Evolutionary conservation across 257 asterid genomes (phyloP).

Genomic region (Linaria vulgaris): DNA sequence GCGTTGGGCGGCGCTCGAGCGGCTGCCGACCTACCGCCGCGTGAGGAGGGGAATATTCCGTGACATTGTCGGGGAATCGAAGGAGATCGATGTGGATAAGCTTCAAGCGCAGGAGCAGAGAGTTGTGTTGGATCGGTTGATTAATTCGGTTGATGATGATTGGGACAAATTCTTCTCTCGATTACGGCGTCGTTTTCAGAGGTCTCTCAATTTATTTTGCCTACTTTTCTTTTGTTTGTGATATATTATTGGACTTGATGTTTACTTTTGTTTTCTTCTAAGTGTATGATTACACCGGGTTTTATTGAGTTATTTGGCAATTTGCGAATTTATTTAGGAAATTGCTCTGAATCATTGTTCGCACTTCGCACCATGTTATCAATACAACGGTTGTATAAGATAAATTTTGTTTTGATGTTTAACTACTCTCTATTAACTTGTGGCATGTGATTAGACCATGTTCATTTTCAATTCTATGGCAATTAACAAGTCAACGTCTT

Average conservation of each 20-base stretch:
- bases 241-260: neutral
- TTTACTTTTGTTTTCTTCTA: no score
- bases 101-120: slow-evolving; percentile 58
- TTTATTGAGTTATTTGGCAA: no score
- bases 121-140: slow-evolving; percentile 68
- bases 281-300: no score
- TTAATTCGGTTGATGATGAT: slow-evolving; percentile 65
- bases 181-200: slow-evolving; percentile 78
- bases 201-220: slow-evolving; percentile 27
- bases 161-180: slow-evolving; percentile 84
- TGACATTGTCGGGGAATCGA: slow-evolving; percentile 65
- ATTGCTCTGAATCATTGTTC: no score
- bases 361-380: no score
- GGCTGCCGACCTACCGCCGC: slow-evolving; percentile 87
- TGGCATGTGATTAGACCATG: no score
- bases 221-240: neutral
- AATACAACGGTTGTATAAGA: no score
- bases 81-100: slow-evolving; percentile 68
- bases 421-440: no score
- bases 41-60: slow-evolving; percentile 79
- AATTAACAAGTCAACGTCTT: no score
- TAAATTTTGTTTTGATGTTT: no score
- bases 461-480: no score
- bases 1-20: slow-evolving; percentile 96
- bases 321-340: no score